Evolutionary conservation across 441 rosid species (phyloP).

Genomic region (Arabidopsis lyrata): DNA sequence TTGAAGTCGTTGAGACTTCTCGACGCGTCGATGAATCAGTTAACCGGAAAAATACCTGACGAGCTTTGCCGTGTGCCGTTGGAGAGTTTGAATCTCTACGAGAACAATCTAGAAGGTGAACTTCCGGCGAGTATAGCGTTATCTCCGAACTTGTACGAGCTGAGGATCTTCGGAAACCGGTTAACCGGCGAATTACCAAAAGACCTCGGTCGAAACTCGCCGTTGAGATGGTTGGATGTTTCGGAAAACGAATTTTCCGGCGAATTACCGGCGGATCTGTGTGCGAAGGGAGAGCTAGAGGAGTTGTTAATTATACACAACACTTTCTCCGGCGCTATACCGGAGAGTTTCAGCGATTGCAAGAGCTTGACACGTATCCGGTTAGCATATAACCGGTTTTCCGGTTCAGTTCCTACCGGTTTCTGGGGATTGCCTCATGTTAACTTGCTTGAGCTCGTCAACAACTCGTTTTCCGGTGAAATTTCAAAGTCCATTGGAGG

Average conservation of each 20-base stretch:
- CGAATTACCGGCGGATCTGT: slow-evolving; percentile 63
- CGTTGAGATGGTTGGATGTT: slow-evolving; percentile 76
- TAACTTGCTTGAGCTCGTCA: slow-evolving; percentile 67
- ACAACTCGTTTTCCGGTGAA: slow-evolving; percentile 73
- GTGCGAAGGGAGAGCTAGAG: slow-evolving; percentile 71
- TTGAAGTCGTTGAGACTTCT: slow-evolving; percentile 67
- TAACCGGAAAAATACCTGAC: slow-evolving; percentile 75
- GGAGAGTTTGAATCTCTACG: slow-evolving; percentile 85
- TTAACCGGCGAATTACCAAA: slow-evolving; percentile 73
- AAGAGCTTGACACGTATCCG: slow-evolving; percentile 73
- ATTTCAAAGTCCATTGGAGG: slow-evolving; percentile 62
- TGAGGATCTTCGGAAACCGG: slow-evolving; percentile 70
- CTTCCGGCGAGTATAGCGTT: slow-evolving; percentile 65
- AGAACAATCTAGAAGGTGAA: slow-evolving; percentile 70
- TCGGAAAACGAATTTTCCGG: slow-evolving; percentile 79
- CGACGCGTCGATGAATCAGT: slow-evolving; percentile 85
- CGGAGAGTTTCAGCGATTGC: slow-evolving; percentile 65
- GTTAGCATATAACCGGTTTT: slow-evolving; percentile 66
- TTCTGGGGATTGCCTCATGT: slow-evolving; percentile 94
- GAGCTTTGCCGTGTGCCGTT: slow-evolving; percentile 73
- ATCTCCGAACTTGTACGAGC: slow-evolving; percentile 80
- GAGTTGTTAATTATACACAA: slow-evolving; percentile 76
- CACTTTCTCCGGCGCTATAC: slow-evolving; percentile 73
- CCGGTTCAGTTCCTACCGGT: slow-evolving; percentile 76
- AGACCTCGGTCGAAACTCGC: slow-evolving; percentile 76